Evolutionary conservation across 2,329 filamentous ascomycete genomes (phyloP).

Genomic region (Clonostachys rosea): DNA sequence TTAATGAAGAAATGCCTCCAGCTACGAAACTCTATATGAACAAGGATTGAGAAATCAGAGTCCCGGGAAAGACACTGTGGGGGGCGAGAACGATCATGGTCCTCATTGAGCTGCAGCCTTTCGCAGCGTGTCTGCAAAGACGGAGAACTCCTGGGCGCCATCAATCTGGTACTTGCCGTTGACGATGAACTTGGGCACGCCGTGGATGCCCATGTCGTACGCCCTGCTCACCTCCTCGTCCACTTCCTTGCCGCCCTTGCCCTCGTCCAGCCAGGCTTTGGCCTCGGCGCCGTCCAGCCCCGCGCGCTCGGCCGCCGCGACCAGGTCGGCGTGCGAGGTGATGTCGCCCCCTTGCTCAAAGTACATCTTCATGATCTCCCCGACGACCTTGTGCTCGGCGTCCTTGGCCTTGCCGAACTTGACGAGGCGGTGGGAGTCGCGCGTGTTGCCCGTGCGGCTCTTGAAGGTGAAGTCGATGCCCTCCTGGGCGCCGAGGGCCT

Average conservation of each 20-base stretch:
- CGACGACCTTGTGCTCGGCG: conserved; percentile 53
- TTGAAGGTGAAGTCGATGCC: conserved; percentile 72
- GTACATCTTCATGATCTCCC: conserved; percentile 60
- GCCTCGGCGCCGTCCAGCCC: conserved; percentile 50
- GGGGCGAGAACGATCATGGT: too few species aligned
- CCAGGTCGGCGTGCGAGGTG: conserved; percentile 48
- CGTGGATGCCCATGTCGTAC: conserved; percentile 47
- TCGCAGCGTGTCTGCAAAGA: conserved; percentile 63
- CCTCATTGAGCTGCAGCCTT: conserved; percentile 25
- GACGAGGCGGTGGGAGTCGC: conserved; percentile 74
- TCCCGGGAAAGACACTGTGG: too few species aligned
- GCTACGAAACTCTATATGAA: conserved; percentile 4
- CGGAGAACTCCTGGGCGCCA: conserved; percentile 66
- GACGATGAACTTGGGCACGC: conserved; percentile 73
- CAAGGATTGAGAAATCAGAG: too few species aligned
- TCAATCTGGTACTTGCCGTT: conserved; percentile 63
- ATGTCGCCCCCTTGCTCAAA: conserved; percentile 64
- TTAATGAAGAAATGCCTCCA: not conserved
- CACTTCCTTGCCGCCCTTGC: conserved; percentile 50
- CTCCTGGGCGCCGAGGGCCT: conserved; percentile 52
- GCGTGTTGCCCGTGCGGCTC: conserved; percentile 69
- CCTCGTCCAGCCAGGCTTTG: conserved; percentile 46
- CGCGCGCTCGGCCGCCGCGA: conserved; percentile 44
- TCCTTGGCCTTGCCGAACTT: conserved; percentile 56
- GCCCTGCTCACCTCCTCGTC: conserved; percentile 50